Base-by-base conservation (phyloP, 2,329 filamentous ascomycete genomes). In the Phialocephala sp. region DNA sequence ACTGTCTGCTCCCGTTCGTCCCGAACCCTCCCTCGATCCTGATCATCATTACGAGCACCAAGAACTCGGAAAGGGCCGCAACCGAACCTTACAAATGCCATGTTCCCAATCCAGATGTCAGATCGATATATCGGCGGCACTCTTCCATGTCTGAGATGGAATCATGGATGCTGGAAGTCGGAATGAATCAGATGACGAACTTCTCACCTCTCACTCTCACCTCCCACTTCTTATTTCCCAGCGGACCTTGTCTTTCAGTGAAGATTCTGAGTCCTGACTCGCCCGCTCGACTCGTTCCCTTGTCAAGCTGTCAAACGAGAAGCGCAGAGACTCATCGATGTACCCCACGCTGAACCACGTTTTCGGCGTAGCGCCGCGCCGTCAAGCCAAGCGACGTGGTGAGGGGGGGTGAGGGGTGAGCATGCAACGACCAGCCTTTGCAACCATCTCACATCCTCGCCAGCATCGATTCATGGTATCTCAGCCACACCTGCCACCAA, bases 151-250 rank as follows among this genome's bases (percentile, higher is more conserved):
- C 55, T 57, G 35, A 57, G 32, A 54, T 57, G 36, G 55, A 57
- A 24, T 36, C 55, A 37, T 39, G 55, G 36, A 57, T 22, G 32
- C 9, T 22, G 8, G 59, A 55, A 41, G 32, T 18, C 20, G 24
- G 22, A 41, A 61, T 61, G 59, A 55, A 61, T 61, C 59, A 61
- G 59, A 61, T 61, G 59, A 61, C 59, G 59, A 55, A 52, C 20
- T n/a, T 59, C 43, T 50, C 45, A 50, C 41, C 41, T 18, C n/a
- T n/a, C n/a, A n/a, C n/a, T 59, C 43, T 50, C 45, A 50, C 41
- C 41, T 18, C n/a, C 15, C n/a, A 15, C 41, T 43, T 15, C 11
- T 36, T 12, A 27, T 8, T 8, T 56, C 27, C 27, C 27, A 32
- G 27, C 22, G 24, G 5, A 55, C n/a, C 50, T 55, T 55, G 50